phyloP scores from a whole-genome alignment of 257 asterid genomes.

The Euphrasia confusa region DNA sequence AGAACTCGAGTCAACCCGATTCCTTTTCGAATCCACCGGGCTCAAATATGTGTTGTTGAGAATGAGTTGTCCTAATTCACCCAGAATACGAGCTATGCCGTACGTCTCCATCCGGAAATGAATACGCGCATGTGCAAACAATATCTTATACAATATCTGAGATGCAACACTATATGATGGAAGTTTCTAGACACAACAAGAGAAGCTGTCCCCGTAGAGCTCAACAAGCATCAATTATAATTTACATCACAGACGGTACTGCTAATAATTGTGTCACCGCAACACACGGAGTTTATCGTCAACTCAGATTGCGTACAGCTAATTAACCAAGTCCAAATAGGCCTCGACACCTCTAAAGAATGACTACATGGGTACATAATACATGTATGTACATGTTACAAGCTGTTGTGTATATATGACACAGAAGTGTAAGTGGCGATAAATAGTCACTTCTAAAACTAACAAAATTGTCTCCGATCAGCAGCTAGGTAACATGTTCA shows the following conservation, averaged over 20 bases:
- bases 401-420: conserved; percentile 27
- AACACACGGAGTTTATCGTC: conserved; percentile 6
- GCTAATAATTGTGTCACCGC: conserved; percentile 7
- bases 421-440: conserved; percentile 14
- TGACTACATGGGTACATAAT: conserved; percentile 11
- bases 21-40: too few relatives aligned
- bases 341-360: conserved; percentile 28
- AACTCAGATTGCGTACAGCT: conserved; percentile 22
- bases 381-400: conserved; percentile 11
- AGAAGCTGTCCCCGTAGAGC: background rate
- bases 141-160: background rate
- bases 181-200: background rate
- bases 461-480: conserved; percentile 53
- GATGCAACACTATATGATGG: too few relatives aligned
- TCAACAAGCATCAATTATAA: conserved; percentile 16
- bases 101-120: background rate
- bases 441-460: conserved; percentile 39
- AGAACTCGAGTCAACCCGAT: too few relatives aligned
- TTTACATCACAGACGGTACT: conserved; percentile 20
- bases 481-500: conserved; percentile 28
- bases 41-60: too few relatives aligned
- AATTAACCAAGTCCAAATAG: conserved; percentile 21
- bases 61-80: too few relatives aligned
- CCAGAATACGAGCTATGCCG: background rate
- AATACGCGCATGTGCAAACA: background rate